These are phyloP conservation scores for Jacaranda mimosifolia DNA, from an alignment of 257 asterid species.

Conservation along the genomic window DNA sequence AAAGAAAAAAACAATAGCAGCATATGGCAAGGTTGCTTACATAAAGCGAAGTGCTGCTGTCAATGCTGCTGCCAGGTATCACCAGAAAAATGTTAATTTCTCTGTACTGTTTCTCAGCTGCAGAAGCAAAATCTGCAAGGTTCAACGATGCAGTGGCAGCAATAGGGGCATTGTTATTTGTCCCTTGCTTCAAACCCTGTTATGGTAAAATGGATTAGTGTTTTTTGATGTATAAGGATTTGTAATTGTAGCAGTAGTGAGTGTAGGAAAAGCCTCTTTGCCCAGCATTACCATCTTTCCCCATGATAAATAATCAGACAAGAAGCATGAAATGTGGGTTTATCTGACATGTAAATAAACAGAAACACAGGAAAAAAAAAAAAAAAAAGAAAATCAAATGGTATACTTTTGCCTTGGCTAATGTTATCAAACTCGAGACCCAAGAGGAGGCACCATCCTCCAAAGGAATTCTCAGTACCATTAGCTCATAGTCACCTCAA, in stretches of 20 bases:
- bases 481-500: too few species aligned
- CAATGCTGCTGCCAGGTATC: constrained; percentile 22
- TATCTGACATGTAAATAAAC: too few species aligned
- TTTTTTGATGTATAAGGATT: not conserved
- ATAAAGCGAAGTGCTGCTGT: constrained; percentile 44
- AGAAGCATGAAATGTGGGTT: not conserved
- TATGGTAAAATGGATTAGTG: constrained; percentile 28
- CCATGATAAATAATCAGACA: constrained; percentile 10
- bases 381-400: too few species aligned
- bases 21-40: constrained; percentile 51
- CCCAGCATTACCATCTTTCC: not conserved
- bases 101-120: constrained; percentile 43
- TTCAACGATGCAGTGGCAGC: constrained; percentile 58
- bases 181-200: constrained; percentile 56
- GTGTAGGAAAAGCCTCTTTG: not conserved
- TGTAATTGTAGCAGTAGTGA: not conserved
- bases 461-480: too few species aligned
- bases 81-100: constrained; percentile 58
- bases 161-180: constrained; percentile 48
- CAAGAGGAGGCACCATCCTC: too few species aligned
- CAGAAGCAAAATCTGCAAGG: constrained; percentile 60
- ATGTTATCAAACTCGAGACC: too few species aligned
- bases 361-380: too few species aligned
- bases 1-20: not conserved
- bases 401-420: too few species aligned